A percentile compares a stretch with the other conserved stretches of the same genome.
Conservation (phyloP, 306 rosid species). For the Oemleria cerasiformis region DNA sequence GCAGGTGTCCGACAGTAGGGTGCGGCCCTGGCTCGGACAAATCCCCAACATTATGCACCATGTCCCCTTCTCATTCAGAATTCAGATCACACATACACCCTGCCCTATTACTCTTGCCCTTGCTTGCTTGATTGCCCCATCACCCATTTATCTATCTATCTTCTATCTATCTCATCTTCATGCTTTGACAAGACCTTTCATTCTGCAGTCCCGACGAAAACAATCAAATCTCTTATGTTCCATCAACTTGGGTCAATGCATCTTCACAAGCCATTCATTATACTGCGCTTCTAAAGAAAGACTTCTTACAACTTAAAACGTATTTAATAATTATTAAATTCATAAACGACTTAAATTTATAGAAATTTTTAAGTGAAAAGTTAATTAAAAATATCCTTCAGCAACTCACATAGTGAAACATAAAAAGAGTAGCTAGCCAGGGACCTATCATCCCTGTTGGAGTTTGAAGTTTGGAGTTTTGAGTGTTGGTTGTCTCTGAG, state of each 20-base stretch:
- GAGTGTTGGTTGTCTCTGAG: too few relatives aligned
- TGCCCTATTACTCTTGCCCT: background rate
- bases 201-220: background rate
- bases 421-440: too few relatives aligned
- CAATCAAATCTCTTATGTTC: background rate
- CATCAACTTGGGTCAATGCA: background rate
- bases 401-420: too few relatives aligned
- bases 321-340: too few relatives aligned
- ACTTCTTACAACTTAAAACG: too few relatives aligned
- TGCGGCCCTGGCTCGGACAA: slow-evolving; percentile 40
- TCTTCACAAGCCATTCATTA: background rate
- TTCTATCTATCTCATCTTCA: background rate
- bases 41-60: slow-evolving; percentile 45
- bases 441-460: too few relatives aligned
- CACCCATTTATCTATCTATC: slow-evolving; percentile 27
- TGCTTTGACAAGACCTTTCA: slow-evolving; percentile 34
- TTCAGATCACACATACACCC: too few relatives aligned
- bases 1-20: slow-evolving; percentile 54
- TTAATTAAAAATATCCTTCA: too few relatives aligned
- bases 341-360: too few relatives aligned
- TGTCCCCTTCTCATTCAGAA: slow-evolving; percentile 29
- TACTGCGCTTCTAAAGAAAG: too few relatives aligned
- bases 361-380: too few relatives aligned
- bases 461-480: too few relatives aligned
- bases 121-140: slow-evolving; percentile 17